Percentiles rank a stretch among this genome's conserved stretches.
phyloP scores from a whole-genome alignment of 768 basidiomycete species.

The Mycena albidolilacea region DNA sequence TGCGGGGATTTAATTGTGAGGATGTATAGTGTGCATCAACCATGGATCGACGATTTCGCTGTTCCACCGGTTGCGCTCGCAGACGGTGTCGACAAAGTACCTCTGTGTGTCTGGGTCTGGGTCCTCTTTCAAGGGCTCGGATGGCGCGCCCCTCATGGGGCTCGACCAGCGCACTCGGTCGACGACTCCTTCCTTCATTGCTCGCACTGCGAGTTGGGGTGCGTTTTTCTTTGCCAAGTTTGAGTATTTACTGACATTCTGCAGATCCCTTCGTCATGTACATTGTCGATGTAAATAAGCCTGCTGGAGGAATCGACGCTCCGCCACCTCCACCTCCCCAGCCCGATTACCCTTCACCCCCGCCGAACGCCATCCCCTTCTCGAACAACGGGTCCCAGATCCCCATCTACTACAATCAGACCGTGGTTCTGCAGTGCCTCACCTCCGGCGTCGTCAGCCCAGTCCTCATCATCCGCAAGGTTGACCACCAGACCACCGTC shows the following conservation, averaged over 20 bases:
- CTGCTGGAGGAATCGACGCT: conserved; percentile 81
- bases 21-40: conserved; percentile 85
- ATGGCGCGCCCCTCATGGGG: conserved; percentile 89
- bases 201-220: conserved; percentile 93
- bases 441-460: conserved; percentile 96
- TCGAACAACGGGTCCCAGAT: conserved; percentile 88
- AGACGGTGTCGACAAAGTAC: conserved; percentile 96
- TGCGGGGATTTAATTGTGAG: conserved; percentile 24
- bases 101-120: conserved; percentile 96
- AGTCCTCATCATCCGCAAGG: conserved; percentile 93
- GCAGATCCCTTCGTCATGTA: conserved; percentile 96
- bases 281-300: conserved; percentile 94
- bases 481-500: conserved; percentile 91
- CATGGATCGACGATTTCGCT: conserved; percentile 96
- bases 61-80: conserved; percentile 96
- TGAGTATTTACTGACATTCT: conserved; percentile 33
- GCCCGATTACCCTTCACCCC: conserved; percentile 92
- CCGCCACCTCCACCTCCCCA: conserved; percentile 88
- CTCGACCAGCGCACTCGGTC: conserved; percentile 79
- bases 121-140: conserved; percentile 93
- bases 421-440: conserved; percentile 94
- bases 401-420: conserved; percentile 97
- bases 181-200: conserved; percentile 90
- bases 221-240: conserved; percentile 46
- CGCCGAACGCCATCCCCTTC: conserved; percentile 91